These are phyloP conservation scores for Candida vaughaniae DNA, from an alignment of 805 yeast genomes.

Conservation along the genomic window DNA sequence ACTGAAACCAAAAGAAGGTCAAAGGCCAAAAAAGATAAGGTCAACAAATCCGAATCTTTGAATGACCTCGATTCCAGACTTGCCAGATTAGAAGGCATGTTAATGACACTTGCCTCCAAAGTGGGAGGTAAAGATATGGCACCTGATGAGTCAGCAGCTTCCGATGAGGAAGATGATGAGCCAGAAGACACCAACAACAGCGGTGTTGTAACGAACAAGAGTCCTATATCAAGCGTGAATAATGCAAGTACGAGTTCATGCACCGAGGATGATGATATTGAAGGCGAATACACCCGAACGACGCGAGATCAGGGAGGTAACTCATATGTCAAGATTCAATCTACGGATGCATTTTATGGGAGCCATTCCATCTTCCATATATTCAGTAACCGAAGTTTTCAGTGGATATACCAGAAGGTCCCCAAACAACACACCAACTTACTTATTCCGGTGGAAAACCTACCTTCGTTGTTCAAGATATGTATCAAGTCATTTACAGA, in stretches of 20 bases:
- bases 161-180: background rate
- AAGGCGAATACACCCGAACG: constrained; percentile 4
- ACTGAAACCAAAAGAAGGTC: constrained; percentile 14
- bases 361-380: constrained; percentile 35
- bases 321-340: background rate
- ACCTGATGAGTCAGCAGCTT: background rate
- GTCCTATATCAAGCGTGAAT: background rate
- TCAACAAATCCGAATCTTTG: constrained; percentile 6
- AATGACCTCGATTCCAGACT: constrained; percentile 12
- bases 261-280: background rate
- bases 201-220: background rate
- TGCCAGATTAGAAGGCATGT: constrained; percentile 10
- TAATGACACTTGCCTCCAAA: constrained; percentile 8
- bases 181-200: background rate
- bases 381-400: constrained; percentile 32
- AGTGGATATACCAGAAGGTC: constrained; percentile 28
- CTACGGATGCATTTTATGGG: constrained; percentile 20
- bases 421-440: constrained; percentile 21
- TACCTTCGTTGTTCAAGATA: constrained; percentile 26
- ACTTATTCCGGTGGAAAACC: constrained; percentile 29
- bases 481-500: constrained; percentile 13
- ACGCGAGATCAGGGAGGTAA: constrained; percentile 1
- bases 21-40: constrained; percentile 5
- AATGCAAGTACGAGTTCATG: background rate
- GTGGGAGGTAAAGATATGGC: constrained; percentile 1